phyloP scores from a whole-genome alignment of 192 early-diverging fungal species.

The Globomyces pollinis-pini region DNA sequence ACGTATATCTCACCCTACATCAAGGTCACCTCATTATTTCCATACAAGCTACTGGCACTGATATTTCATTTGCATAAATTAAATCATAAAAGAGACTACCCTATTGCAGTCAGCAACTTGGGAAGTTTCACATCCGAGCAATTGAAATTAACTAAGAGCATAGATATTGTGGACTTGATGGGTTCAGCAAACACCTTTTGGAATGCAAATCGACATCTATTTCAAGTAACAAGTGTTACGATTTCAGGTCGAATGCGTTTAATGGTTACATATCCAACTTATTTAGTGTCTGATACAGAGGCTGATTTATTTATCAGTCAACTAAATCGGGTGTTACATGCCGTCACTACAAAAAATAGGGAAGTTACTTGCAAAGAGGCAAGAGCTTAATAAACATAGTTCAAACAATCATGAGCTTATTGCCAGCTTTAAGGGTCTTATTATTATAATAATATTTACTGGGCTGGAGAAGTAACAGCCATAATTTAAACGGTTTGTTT shows the following conservation, averaged over 20 bases:
- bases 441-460: no score
- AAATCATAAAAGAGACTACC: neutral
- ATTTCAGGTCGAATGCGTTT: neutral
- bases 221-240: slow-evolving; percentile 1
- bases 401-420: no score
- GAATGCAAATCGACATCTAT: neutral
- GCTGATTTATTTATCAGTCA: slow-evolving; percentile 11
- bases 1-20: no score
- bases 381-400: no score
- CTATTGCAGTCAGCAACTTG: neutral
- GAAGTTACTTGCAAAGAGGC: no score
- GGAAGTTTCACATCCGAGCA: neutral
- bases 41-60: neutral
- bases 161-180: no score
- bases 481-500: no score
- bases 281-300: slow-evolving; percentile 2
- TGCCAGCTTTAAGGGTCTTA: no score
- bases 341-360: no score
- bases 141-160: no score
- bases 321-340: no score
- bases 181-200: neutral
- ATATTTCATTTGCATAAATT: neutral
- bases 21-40: neutral
- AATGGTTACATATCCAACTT: slow-evolving; percentile 1
- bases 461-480: no score